Evolutionary conservation across 345 rosid species (phyloP), one percentile per base, ranked within the genome.

Genomic region (Syzygium oleosum): DNA sequence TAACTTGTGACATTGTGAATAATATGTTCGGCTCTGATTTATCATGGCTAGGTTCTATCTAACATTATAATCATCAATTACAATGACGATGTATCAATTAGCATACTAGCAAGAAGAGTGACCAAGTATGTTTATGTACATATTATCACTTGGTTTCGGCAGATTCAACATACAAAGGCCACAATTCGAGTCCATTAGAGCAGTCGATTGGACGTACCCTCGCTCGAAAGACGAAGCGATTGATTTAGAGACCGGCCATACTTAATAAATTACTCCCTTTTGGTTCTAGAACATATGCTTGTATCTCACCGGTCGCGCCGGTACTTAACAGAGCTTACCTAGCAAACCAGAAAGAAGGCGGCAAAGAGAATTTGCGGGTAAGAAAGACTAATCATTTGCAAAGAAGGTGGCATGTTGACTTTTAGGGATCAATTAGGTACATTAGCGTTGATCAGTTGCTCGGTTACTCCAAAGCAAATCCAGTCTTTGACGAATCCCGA

Each of bases 221-320:
- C 7, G 5, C 13, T 1, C 1, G 46, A 10, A 73, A 38, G 23
- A 5, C 23, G 4, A 73, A 9, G 25, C 6, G 15, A 3, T 73
- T 10, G 27, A 38, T 34, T 38, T 73, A 38, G 49, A 65, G 43
- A 31, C 55, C 0, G 0, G 5, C 12, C 17, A 31, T 3, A 1
- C 23, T 73, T 9, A 53, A 5, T 10, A 38, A 73, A 34, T 73
- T 0, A 19, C 49, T 73, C 25, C 4, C 46, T 43, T 19, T 73
- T 9, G 7, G 6, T 73, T 73, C 25, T 2, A 38, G 4, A 3
- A 68, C 19, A 3, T 9, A 10, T 2, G 6, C 80, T 17, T 3
- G 12, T 4, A 4, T 68, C 46, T 68, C 25, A 2, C 13, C 22
- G 17, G 25, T 34, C 4, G 2, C 1, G 43, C 46, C 46, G 0